These are phyloP conservation scores for Mortierella sp. DNA, from an alignment of 371 early-diverging fungal genomes.

Conservation along the genomic window DNA sequence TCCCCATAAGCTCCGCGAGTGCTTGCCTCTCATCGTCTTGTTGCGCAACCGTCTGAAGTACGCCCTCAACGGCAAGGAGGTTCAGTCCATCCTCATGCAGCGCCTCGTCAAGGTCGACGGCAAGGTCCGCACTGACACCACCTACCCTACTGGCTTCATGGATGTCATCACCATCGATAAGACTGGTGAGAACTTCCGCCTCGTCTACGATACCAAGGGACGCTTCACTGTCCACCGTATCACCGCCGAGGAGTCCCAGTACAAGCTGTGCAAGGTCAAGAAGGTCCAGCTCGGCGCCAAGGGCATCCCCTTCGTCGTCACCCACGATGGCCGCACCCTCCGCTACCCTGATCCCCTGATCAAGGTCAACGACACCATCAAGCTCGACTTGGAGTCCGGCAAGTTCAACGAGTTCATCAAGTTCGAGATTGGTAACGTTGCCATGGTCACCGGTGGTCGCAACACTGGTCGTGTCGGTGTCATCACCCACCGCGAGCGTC, in stretches of 20 bases:
- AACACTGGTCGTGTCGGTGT: slow-evolving; percentile 99
- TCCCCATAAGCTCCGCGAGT: slow-evolving; percentile 99
- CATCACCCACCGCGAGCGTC: slow-evolving; percentile 97
- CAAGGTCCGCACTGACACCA: slow-evolving; percentile 98
- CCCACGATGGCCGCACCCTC: slow-evolving; percentile 99
- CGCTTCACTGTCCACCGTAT: slow-evolving; percentile 99
- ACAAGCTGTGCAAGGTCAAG: slow-evolving; percentile 99
- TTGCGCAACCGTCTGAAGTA: slow-evolving; percentile 99
- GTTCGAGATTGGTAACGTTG: slow-evolving; percentile 97
- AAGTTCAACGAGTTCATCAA: slow-evolving; percentile 96
- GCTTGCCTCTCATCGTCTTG: slow-evolving; percentile 98
- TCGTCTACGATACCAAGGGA: slow-evolving; percentile 99
- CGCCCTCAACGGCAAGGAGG: slow-evolving; percentile 98
- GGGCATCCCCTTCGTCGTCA: slow-evolving; percentile 96
- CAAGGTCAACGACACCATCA: slow-evolving; percentile 99
- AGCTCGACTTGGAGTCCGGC: slow-evolving; percentile 93
- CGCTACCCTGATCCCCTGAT: slow-evolving; percentile 99
- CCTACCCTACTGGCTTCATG: slow-evolving; percentile 99
- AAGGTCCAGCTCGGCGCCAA: slow-evolving; percentile 93
- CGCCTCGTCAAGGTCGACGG: slow-evolving; percentile 99
- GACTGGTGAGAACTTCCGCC: slow-evolving; percentile 99
- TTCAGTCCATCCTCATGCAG: slow-evolving; percentile 96
- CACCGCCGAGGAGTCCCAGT: slow-evolving; percentile 98
- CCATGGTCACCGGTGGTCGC: slow-evolving; percentile 98
- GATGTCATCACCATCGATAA: slow-evolving; percentile 99